These are phyloP conservation scores for Saccharomycopsis fodiens DNA, from an alignment of 805 yeast species.

Conservation along the genomic window DNA sequence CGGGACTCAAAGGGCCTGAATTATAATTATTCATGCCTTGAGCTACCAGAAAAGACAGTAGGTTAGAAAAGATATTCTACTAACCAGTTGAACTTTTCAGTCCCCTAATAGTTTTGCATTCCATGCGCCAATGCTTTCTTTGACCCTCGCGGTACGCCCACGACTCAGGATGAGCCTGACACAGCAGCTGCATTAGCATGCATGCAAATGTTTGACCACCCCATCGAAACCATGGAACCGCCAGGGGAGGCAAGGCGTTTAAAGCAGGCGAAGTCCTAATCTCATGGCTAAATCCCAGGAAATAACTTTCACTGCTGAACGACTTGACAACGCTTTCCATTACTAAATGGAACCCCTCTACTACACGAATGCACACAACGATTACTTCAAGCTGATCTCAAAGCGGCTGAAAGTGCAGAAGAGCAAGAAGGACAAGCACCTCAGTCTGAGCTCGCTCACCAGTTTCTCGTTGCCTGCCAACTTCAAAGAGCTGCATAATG, in stretches of 20 bases:
- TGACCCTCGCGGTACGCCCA: background rate
- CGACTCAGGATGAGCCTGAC: background rate
- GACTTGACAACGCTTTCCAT: too few species aligned
- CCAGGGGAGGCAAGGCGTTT: background rate
- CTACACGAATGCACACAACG: slow-evolving; percentile 19
- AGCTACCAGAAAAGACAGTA: too few species aligned
- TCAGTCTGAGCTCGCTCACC: slow-evolving; percentile 10
- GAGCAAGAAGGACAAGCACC: slow-evolving; percentile 9
- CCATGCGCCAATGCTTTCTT: too few species aligned
- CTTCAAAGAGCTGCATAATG: background rate
- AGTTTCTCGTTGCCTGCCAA: slow-evolving; percentile 15
- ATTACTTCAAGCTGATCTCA: slow-evolving; percentile 17
- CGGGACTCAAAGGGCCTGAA: too few species aligned
- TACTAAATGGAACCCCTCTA: slow-evolving; percentile 20
- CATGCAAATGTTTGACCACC: background rate
- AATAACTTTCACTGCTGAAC: too few species aligned
- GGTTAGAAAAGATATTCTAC: too few species aligned
- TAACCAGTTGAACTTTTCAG: too few species aligned
- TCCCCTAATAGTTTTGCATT: too few species aligned
- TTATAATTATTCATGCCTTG: too few species aligned
- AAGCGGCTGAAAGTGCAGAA: slow-evolving; percentile 14
- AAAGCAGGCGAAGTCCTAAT: too few species aligned
- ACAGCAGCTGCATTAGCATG: background rate
- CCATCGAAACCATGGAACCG: background rate
- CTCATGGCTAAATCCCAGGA: too few species aligned